Percentiles rank a stretch among this genome's conserved stretches.
phyloP scores from a whole-genome alignment of 106 monocot genomes.

The Dendrobium catenatum region DNA sequence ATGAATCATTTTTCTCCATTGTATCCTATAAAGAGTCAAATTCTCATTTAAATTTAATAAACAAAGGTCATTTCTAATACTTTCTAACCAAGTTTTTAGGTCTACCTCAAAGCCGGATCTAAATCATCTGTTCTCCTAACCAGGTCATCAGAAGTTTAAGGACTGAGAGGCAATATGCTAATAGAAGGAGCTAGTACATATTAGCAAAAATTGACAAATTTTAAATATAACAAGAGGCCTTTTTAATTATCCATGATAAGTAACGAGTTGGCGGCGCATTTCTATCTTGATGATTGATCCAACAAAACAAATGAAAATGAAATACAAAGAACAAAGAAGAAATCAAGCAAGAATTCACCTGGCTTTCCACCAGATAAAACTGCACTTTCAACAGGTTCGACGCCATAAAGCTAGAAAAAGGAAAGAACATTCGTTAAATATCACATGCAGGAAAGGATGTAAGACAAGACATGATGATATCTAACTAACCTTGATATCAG shows the following conservation, averaged over 20 bases:
- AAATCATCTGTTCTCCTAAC: too few relatives aligned
- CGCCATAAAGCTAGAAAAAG: slow-evolving; percentile 38
- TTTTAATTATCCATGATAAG: too few relatives aligned
- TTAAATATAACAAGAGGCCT: too few relatives aligned
- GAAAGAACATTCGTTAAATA: neutral
- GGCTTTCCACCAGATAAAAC: slow-evolving; percentile 44
- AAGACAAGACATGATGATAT: neutral
- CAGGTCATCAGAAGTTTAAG: too few relatives aligned
- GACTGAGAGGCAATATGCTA: neutral
- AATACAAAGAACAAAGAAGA: neutral
- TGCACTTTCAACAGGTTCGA: slow-evolving; percentile 66
- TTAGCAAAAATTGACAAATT: too few relatives aligned
- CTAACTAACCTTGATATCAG: slow-evolving; percentile 38
- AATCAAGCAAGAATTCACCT: slow-evolving; percentile 11
- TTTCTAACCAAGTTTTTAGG: too few relatives aligned
- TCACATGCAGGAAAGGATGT: neutral
- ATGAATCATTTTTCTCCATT: too few relatives aligned
- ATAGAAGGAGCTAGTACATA: neutral
- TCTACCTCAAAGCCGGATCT: too few relatives aligned
- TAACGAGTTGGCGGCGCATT: too few relatives aligned
- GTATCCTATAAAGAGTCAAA: too few relatives aligned
- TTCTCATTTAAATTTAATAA: too few relatives aligned
- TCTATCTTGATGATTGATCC: neutral
- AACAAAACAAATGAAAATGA: neutral
- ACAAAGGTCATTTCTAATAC: too few relatives aligned